These are phyloP conservation scores for Linnemannia exigua DNA, from an alignment of 192 early-diverging fungal genomes.

Conservation along the genomic window DNA sequence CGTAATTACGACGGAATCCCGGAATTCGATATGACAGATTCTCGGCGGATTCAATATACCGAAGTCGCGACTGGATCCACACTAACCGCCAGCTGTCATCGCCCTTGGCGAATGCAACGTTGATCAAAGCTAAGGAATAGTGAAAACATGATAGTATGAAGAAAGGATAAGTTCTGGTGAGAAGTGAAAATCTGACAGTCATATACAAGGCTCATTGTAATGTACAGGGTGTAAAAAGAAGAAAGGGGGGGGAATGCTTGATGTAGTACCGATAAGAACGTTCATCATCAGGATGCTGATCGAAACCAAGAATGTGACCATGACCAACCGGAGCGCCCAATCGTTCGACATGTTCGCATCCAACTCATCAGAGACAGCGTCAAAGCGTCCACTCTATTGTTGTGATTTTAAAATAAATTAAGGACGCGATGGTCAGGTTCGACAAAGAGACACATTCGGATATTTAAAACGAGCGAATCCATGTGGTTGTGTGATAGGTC, in stretches of 20 bases:
- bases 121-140: constrained; percentile 9
- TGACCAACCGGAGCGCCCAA: neutral
- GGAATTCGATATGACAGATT: too few relatives aligned
- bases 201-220: too few relatives aligned
- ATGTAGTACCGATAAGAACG: constrained; percentile 21
- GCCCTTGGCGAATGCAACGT: constrained; percentile 22
- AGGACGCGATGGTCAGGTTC: too few relatives aligned
- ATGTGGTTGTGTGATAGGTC: too few relatives aligned
- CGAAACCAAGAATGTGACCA: constrained; percentile 12
- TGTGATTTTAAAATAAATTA: too few relatives aligned
- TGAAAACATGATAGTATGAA: neutral
- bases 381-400: constrained; percentile 3
- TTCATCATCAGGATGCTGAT: constrained; percentile 8
- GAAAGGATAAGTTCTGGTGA: too few relatives aligned
- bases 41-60: constrained; percentile 28
- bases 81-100: constrained; percentile 22
- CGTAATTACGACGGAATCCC: too few relatives aligned
- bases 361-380: neutral
- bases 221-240: too few relatives aligned
- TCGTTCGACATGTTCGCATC: neutral
- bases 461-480: too few relatives aligned
- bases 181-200: neutral
- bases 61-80: constrained; percentile 16
- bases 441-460: too few relatives aligned
- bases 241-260: neutral